A percentile compares a stretch with the other conserved stretches of the same genome.
Evolutionary conservation across 192 early-diverging fungal genomes (phyloP).

Genomic region (Rhizophagus prolifer): DNA sequence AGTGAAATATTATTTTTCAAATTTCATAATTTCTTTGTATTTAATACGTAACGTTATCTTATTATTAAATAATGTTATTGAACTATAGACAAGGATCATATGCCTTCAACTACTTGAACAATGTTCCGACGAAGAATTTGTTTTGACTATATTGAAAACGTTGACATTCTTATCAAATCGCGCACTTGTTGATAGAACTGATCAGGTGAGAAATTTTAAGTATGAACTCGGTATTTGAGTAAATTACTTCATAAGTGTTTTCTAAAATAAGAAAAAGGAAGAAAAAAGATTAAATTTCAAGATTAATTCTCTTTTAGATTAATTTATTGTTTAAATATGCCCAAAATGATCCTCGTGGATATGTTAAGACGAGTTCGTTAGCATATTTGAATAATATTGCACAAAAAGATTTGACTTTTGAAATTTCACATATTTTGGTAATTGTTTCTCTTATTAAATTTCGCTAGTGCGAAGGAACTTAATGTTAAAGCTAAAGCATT

Average conservation of each 20-base stretch:
- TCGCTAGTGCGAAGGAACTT: neutral
- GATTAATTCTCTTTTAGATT: neutral
- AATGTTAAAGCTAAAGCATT: conserved; percentile 13
- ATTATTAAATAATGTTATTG: too few relatives aligned
- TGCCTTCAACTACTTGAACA: conserved; percentile 17
- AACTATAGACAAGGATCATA: conserved; percentile 2
- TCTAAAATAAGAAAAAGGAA: neutral
- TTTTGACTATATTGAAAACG: conserved; percentile 7
- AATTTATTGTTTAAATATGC: conserved; percentile 17
- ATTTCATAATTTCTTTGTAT: neutral
- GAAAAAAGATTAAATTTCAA: neutral
- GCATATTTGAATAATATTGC: conserved; percentile 3
- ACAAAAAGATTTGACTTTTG: neutral
- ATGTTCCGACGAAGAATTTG: neutral
- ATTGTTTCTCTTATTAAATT: neutral
- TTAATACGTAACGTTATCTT: neutral
- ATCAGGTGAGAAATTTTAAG: neutral
- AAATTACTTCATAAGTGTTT: neutral
- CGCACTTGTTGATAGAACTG: conserved; percentile 12
- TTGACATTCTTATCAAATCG: conserved; percentile 21
- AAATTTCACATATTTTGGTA: conserved; percentile 6
- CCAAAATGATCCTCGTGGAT: neutral
- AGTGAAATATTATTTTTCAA: neutral
- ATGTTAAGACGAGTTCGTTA: conserved; percentile 2
- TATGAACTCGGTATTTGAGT: neutral